phyloP scores from a whole-genome alignment of 2,329 filamentous ascomycete genomes.

The Aspergillus hiratsukae region DNA sequence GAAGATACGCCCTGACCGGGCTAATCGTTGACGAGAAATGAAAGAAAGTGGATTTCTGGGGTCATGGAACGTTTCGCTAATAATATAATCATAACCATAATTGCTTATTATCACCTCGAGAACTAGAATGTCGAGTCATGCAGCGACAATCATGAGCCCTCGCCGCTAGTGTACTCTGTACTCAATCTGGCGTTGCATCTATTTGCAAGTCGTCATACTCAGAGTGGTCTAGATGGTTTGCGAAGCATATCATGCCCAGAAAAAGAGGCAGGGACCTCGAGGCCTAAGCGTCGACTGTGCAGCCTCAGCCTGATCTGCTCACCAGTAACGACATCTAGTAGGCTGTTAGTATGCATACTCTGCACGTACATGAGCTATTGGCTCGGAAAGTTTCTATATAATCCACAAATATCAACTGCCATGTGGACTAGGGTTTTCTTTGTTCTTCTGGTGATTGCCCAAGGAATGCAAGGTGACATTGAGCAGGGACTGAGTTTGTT shows the following conservation, averaged over 20 bases:
- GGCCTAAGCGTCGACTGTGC: not conserved
- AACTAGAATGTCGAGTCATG: not conserved
- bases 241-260: too few relatives aligned
- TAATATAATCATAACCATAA: not conserved
- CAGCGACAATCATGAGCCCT: not conserved
- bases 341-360: not conserved
- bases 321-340: too few relatives aligned
- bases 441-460: too few relatives aligned
- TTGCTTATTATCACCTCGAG: not conserved
- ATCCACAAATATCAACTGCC: too few relatives aligned
- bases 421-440: too few relatives aligned
- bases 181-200: not conserved
- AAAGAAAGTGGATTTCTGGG: not conserved
- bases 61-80: not conserved
- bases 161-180: not conserved
- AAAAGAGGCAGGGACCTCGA: not conserved
- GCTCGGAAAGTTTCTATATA: not conserved
- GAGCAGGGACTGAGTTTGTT: not conserved
- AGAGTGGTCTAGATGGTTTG: not conserved
- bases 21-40: not conserved
- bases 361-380: not conserved
- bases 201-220: not conserved
- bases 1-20: conserved; percentile 2
- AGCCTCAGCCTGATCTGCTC: not conserved
- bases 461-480: too few relatives aligned